Percentiles rank a stretch among this genome's conserved stretches.
Evolutionary conservation across 192 early-diverging fungal species (phyloP).

Genomic region (Coemansia sp.): DNA sequence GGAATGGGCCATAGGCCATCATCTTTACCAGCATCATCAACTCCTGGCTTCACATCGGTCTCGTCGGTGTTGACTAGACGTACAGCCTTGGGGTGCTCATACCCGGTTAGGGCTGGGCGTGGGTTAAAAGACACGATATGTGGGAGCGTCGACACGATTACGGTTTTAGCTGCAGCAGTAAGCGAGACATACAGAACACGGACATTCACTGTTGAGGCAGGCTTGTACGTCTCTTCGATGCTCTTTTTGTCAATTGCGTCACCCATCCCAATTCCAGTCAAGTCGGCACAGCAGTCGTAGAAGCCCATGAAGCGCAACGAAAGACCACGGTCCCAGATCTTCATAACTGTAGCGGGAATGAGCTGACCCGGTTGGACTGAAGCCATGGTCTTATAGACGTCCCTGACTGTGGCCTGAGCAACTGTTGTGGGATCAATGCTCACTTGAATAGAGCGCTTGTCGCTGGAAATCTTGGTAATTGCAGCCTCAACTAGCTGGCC

Average conservation of each 20-base stretch:
- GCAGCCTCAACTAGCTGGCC: slow-evolving; percentile 74
- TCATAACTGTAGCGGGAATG: slow-evolving; percentile 64
- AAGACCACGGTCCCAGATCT: slow-evolving; percentile 63
- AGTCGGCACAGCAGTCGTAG: slow-evolving; percentile 63
- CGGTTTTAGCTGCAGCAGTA: slow-evolving; percentile 59
- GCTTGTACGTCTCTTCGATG: slow-evolving; percentile 56
- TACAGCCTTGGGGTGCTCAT: slow-evolving; percentile 33
- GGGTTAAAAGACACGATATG: slow-evolving; percentile 57
- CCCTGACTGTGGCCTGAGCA: slow-evolving; percentile 52
- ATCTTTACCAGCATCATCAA: slow-evolving; percentile 13
- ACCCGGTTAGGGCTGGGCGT: slow-evolving; percentile 38
- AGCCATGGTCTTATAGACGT: slow-evolving; percentile 63
- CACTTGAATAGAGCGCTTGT: slow-evolving; percentile 63
- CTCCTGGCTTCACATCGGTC: slow-evolving; percentile 4
- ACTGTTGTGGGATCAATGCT: slow-evolving; percentile 63
- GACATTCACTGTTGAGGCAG: slow-evolving; percentile 61
- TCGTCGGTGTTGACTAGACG: slow-evolving; percentile 12
- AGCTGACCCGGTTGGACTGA: slow-evolving; percentile 80
- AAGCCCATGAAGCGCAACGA: slow-evolving; percentile 77
- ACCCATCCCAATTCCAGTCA: slow-evolving; percentile 54
- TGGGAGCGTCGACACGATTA: slow-evolving; percentile 57
- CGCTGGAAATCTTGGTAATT: slow-evolving; percentile 60
- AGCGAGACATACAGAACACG: slow-evolving; percentile 77
- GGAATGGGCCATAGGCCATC: slow-evolving; percentile 59
- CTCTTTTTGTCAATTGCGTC: slow-evolving; percentile 56